A percentile compares a stretch with the other conserved stretches of the same genome.
These are phyloP conservation scores for Coemansia sp. DNA, from an alignment of 192 early-diverging fungal genomes.

Conservation along the genomic window DNA sequence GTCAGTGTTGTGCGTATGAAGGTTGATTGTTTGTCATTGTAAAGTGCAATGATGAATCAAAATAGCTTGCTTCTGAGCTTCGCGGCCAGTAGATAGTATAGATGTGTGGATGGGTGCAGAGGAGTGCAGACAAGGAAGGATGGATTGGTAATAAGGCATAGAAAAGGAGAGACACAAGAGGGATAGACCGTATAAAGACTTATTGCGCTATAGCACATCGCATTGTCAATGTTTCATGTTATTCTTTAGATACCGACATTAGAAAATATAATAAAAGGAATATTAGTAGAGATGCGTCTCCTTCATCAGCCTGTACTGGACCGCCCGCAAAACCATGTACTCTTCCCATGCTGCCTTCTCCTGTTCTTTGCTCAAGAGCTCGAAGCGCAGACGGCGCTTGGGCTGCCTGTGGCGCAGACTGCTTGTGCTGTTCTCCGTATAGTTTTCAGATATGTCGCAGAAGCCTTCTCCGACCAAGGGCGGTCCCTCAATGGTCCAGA, in stretches of 20 bases:
- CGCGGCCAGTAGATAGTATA: too few relatives aligned
- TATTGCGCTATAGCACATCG: too few relatives aligned
- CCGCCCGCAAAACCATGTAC: constrained; percentile 42
- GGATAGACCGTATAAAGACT: background rate
- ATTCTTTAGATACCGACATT: background rate
- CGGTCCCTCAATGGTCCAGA: constrained; percentile 13
- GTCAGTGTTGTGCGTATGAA: too few relatives aligned
- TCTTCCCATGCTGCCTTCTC: constrained; percentile 53
- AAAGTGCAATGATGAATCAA: background rate
- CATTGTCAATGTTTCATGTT: background rate
- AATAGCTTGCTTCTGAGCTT: too few relatives aligned
- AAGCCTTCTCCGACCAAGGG: background rate
- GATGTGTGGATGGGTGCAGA: background rate
- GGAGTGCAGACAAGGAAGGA: background rate
- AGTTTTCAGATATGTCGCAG: background rate
- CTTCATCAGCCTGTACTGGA: constrained; percentile 39
- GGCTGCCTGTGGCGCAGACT: constrained; percentile 5
- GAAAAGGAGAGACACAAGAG: background rate
- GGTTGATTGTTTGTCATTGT: too few relatives aligned
- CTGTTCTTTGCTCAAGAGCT: constrained; percentile 38
- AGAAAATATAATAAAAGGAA: background rate
- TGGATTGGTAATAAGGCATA: background rate
- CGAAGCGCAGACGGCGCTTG: constrained; percentile 19
- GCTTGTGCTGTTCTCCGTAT: constrained; percentile 1
- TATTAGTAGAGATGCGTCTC: constrained; percentile 10